Base-by-base conservation (phyloP, 176 grass and related monocot species). In the Rhipidocladum racemiflorum region DNA sequence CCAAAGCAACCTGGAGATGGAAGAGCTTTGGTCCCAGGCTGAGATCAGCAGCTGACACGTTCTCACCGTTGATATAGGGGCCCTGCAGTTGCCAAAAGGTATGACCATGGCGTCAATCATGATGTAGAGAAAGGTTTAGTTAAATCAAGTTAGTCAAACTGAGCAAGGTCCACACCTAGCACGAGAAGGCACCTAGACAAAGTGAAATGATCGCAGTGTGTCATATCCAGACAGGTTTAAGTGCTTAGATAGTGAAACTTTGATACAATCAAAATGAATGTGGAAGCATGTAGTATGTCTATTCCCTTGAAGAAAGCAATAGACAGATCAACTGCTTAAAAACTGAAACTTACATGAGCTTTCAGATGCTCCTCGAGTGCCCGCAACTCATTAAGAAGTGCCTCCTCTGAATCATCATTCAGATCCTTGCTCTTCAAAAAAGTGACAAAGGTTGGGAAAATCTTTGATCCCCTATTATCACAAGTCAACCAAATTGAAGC, bases 361-460 rank as follows among this genome's bases (percentile, higher is more conserved):
- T 97, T 97, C 1, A 94, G 88, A 70, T 94, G 92, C 20, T 86
- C 95, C 13, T 92, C 88, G 7, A 97, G 85, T 29, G 84, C 88
- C 69, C 81, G 81, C 34, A 97, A 66, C 71, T 97, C 95, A 50
- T 82, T 82, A 61, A 87, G 35, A 79, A 97, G 87, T 62, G 74
- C 72, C 51, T 89, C 85, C 74, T 97, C 92, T 2, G 90, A 74
- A 44, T 90, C 90, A 85, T 97, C 94, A 65, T 44, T 90, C 0
- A 86, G 55, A 83, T 97, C 94, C 88, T 94, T 97, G 83, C 89
- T 97, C 87, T 87, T 97, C 89, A 94, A 70, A 83, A 97, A 97
- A 23, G 79, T 90, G 54, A 90, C 29, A 10, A 94, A 94, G 42
- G 87, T 39, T 25, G 91, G 51, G 29, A 90, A 94, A 68, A 97